phyloP scores from a whole-genome alignment of 225 moss, liverwort and hornwort species.

The Lunularia cruciata region DNA sequence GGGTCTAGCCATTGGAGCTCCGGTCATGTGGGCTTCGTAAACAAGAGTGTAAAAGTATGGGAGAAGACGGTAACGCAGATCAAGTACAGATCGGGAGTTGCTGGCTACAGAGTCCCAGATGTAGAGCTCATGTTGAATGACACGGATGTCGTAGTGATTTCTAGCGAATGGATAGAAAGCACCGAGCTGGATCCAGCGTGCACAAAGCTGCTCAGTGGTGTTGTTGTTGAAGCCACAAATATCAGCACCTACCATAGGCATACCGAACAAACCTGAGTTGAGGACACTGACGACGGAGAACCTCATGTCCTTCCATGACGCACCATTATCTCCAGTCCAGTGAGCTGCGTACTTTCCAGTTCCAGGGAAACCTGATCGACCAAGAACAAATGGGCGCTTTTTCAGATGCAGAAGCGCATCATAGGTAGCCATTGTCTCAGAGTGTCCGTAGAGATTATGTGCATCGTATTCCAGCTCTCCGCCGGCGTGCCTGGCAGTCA shows the following conservation, averaged over 20 bases:
- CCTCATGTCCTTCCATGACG: constrained; percentile 45
- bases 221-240: constrained; percentile 64
- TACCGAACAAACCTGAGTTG: constrained; percentile 56
- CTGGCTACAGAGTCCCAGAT: constrained; percentile 44
- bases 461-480: constrained; percentile 79
- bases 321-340: constrained; percentile 71
- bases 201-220: constrained; percentile 54
- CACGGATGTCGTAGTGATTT: constrained; percentile 39
- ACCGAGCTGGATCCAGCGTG: constrained; percentile 66
- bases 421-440: constrained; percentile 60
- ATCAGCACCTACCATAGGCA: constrained; percentile 78
- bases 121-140: constrained; percentile 55
- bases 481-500: constrained; percentile 56
- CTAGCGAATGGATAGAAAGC: constrained; percentile 75
- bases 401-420: constrained; percentile 52
- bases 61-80: constrained; percentile 61
- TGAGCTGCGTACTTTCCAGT: constrained; percentile 50
- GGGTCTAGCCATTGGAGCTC: constrained; percentile 62
- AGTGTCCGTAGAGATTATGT: constrained; percentile 71
- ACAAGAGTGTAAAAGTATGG: constrained; percentile 61
- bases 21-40: constrained; percentile 57
- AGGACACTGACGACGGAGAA: constrained; percentile 56
- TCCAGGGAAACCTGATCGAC: constrained; percentile 58
- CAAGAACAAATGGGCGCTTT: constrained; percentile 57
- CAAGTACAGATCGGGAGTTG: constrained; percentile 47